Percentiles rank a stretch among this genome's conserved stretches.
Evolutionary conservation across 2,329 filamentous ascomycete species (phyloP).

Genomic region (Pezicula neosporulosa): DNA sequence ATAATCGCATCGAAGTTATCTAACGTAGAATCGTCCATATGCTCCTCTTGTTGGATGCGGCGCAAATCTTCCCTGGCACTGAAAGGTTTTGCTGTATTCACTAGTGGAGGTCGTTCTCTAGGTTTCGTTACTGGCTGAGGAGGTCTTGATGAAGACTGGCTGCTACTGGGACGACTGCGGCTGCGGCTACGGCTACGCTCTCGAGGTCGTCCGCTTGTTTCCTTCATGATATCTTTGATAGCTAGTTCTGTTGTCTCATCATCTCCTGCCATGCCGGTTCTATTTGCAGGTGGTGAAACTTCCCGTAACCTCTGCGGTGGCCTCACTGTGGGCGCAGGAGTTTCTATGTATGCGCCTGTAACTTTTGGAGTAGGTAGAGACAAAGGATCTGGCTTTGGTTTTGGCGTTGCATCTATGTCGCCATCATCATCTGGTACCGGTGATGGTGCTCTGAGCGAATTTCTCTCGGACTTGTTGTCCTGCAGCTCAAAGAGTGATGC

Average conservation of each 20-base stretch:
- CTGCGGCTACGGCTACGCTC: not conserved
- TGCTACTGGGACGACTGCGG: slow-evolving; percentile 1
- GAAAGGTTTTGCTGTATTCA: slow-evolving; percentile 16
- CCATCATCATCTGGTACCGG: slow-evolving; percentile 14
- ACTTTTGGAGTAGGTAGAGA: slow-evolving; percentile 25
- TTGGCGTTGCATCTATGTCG: slow-evolving; percentile 16
- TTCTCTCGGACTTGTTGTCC: slow-evolving; percentile 20
- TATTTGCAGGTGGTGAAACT: not conserved
- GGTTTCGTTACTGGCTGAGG: not conserved
- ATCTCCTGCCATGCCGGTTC: slow-evolving; percentile 1
- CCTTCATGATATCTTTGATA: not conserved
- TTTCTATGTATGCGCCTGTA: slow-evolving; percentile 27
- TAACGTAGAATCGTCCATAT: slow-evolving; percentile 26
- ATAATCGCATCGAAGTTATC: slow-evolving; percentile 17
- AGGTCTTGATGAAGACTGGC: not conserved
- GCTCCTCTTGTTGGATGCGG: slow-evolving; percentile 20
- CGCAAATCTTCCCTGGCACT: slow-evolving; percentile 24
- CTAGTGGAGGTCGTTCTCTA: slow-evolving; percentile 9
- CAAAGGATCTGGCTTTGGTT: slow-evolving; percentile 16
- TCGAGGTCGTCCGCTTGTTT: not conserved
- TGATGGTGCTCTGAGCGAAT: slow-evolving; percentile 14
- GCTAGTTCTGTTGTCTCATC: not conserved
- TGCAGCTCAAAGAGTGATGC: slow-evolving; percentile 21
- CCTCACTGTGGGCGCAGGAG: slow-evolving; percentile 29
- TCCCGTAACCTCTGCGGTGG: slow-evolving; percentile 22